These are phyloP conservation scores for Mrakiaceae sp. DNA, from an alignment of 1,284 basidiomycete species.

Conservation along the genomic window DNA sequence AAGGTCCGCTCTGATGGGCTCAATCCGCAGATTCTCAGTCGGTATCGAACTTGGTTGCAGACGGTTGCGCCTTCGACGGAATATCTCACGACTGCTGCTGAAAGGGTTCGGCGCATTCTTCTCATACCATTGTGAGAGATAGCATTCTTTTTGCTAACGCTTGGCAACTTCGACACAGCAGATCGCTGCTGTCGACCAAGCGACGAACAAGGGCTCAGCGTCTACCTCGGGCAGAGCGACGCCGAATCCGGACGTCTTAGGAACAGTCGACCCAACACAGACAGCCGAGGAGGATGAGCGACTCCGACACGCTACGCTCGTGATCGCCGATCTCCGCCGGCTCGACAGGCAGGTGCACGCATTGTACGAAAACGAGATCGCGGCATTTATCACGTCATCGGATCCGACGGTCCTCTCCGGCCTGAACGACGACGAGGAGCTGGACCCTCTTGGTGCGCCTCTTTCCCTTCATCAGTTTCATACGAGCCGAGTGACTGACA, in stretches of 20 bases:
- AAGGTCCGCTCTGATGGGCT: not conserved
- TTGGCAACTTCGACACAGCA: not conserved
- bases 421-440: conserved; percentile 5
- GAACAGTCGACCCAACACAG: conserved; percentile 19
- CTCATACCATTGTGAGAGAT: no score
- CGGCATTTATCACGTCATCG: not conserved
- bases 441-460: not conserved
- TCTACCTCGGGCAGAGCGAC: not conserved
- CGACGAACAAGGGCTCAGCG: not conserved
- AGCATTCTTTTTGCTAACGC: not conserved
- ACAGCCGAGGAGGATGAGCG: conserved; percentile 24
- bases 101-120: conserved; percentile 43
- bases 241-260: not conserved
- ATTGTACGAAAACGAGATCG: conserved; percentile 19
- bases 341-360: conserved; percentile 19
- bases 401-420: not conserved
- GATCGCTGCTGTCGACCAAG: not conserved
- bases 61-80: conserved; percentile 35
- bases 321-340: conserved; percentile 26
- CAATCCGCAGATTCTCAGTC: conserved; percentile 51
- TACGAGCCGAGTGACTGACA: not conserved
- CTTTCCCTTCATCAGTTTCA: not conserved
- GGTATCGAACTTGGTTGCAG: conserved; percentile 65
- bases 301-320: conserved; percentile 22
- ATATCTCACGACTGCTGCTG: conserved; percentile 32